These are phyloP conservation scores for Lentinula novae-zelandiae DNA, from an alignment of 1,284 basidiomycete genomes.

Conservation along the genomic window DNA sequence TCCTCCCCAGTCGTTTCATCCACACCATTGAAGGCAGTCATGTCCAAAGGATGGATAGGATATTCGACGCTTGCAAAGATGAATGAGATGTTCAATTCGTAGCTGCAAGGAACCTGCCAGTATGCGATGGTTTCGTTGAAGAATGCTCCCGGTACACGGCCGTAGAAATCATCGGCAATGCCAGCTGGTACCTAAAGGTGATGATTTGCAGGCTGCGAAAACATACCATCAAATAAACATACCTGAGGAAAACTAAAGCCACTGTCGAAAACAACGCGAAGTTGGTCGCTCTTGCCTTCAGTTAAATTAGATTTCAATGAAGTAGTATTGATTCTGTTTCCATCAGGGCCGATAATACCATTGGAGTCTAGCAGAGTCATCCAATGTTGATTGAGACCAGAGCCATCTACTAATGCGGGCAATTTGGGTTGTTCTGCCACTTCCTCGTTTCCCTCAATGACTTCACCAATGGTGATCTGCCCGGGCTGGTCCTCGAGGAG, in stretches of 20 bases:
- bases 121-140: not conserved
- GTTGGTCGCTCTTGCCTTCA: slow-evolving; percentile 9
- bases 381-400: slow-evolving; percentile 9
- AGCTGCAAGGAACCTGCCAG: slow-evolving; percentile 11
- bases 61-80: slow-evolving; percentile 4
- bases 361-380: slow-evolving; percentile 9
- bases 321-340: not conserved
- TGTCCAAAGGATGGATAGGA: slow-evolving; percentile 11
- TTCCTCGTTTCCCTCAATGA: slow-evolving; percentile 4
- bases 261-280: slow-evolving; percentile 11
- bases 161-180: slow-evolving; percentile 11
- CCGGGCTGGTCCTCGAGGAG: slow-evolving; percentile 9
- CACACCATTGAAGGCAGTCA: not conserved
- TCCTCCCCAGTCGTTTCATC: slow-evolving; percentile 1
- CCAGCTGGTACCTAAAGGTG: not conserved
- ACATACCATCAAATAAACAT: not conserved
- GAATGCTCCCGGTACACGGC: slow-evolving; percentile 11
- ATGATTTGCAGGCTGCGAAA: not conserved
- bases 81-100: slow-evolving; percentile 11
- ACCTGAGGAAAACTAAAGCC: slow-evolving; percentile 10
- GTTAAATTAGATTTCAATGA: not conserved
- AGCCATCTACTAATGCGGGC: not conserved
- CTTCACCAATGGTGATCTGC: slow-evolving; percentile 10
- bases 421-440: slow-evolving; percentile 3
- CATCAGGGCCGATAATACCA: slow-evolving; percentile 8